Conservation (phyloP, 768 basidiomycete species). For the Lyophyllum atratum region DNA sequence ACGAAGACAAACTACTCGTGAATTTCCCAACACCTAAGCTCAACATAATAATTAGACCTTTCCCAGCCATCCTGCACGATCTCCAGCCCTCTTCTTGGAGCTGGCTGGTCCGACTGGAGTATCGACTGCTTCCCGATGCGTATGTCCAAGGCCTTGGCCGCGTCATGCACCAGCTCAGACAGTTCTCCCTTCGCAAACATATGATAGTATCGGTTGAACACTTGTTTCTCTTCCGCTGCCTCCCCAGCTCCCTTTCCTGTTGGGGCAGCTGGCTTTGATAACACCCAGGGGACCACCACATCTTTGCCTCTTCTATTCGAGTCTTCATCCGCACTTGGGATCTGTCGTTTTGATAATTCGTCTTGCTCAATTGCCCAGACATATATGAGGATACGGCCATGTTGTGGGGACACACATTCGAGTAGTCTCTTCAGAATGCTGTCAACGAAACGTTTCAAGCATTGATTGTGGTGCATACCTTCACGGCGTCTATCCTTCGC, state of each 20-base stretch:
- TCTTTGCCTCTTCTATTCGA: slow-evolving; percentile 56
- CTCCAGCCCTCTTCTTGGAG: slow-evolving; percentile 51
- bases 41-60: slow-evolving; percentile 85
- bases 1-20: slow-evolving; percentile 15
- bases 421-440: slow-evolving; percentile 52
- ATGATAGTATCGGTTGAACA: slow-evolving; percentile 93
- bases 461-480: slow-evolving; percentile 47
- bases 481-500: slow-evolving; percentile 71
- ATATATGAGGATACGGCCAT: slow-evolving; percentile 86
- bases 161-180: slow-evolving; percentile 54
- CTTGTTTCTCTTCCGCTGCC: slow-evolving; percentile 33
- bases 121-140: slow-evolving; percentile 40
- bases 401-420: slow-evolving; percentile 59
- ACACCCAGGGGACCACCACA: slow-evolving; percentile 90
- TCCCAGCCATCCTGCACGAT: slow-evolving; percentile 83
- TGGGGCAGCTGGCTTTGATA: slow-evolving; percentile 37
- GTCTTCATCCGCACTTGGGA: slow-evolving; percentile 36
- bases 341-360: slow-evolving; percentile 71
- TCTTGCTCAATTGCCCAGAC: slow-evolving; percentile 99
- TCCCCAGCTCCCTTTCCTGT: slow-evolving; percentile 17
- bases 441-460: background rate
- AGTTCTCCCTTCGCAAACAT: slow-evolving; percentile 90
- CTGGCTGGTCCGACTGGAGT: slow-evolving; percentile 7
- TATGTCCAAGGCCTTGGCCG: slow-evolving; percentile 60
- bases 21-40: slow-evolving; percentile 62